These are phyloP conservation scores for Leavenworthia alabamica DNA, from an alignment of 345 rosid genomes.

Conservation along the genomic window DNA sequence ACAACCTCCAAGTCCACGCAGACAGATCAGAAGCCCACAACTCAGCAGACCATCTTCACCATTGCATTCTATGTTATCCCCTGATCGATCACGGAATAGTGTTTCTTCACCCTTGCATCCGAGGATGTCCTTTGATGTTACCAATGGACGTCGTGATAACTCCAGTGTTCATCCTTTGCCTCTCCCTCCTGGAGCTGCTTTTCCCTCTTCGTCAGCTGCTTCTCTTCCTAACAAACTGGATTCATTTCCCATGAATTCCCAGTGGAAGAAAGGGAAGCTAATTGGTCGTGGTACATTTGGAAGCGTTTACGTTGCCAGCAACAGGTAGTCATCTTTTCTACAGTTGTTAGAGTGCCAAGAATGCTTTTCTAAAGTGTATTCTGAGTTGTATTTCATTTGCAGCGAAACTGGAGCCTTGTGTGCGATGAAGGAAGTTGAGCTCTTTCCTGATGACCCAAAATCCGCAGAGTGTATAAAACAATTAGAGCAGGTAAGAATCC, in stretches of 20 bases:
- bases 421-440: slow-evolving; percentile 95
- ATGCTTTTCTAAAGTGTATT: not conserved
- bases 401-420: slow-evolving; percentile 96
- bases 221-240: slow-evolving; percentile 42
- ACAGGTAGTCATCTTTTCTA: slow-evolving; percentile 42
- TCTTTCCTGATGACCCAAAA: slow-evolving; percentile 89
- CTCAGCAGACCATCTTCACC: slow-evolving; percentile 44
- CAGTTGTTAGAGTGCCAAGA: not conserved
- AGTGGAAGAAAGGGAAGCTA: slow-evolving; percentile 93
- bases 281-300: slow-evolving; percentile 99
- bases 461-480: slow-evolving; percentile 79
- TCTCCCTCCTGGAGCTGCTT: slow-evolving; percentile 77
- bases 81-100: slow-evolving; percentile 42
- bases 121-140: slow-evolving; percentile 37
- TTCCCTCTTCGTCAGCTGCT: slow-evolving; percentile 38
- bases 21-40: slow-evolving; percentile 38
- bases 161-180: slow-evolving; percentile 87
- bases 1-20: slow-evolving; percentile 42
- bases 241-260: slow-evolving; percentile 41
- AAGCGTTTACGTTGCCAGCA: slow-evolving; percentile 88
- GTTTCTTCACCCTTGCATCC: slow-evolving; percentile 47
- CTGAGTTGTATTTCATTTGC: slow-evolving; percentile 24
- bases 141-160: no score
- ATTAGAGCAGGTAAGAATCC: slow-evolving; percentile 65
- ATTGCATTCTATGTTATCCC: slow-evolving; percentile 34